A percentile compares a stretch with the other conserved stretches of the same genome.
These are phyloP conservation scores for Alliaria petiolata DNA, from an alignment of 345 rosid genomes.

Conservation along the genomic window DNA sequence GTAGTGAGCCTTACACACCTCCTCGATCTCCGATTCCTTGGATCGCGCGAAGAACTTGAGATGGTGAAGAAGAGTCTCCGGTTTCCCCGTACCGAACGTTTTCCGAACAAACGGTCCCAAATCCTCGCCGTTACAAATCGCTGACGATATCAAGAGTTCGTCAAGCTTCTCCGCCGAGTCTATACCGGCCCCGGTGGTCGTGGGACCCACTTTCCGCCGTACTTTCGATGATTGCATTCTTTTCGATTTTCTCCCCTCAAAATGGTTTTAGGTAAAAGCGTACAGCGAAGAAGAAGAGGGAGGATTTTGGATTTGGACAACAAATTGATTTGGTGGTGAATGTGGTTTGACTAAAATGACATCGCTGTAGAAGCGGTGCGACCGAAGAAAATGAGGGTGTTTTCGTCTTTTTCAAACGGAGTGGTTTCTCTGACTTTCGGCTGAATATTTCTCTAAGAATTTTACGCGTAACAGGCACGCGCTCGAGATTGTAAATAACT, in stretches of 20 bases:
- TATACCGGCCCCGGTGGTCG: slow-evolving; percentile 42
- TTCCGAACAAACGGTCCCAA: slow-evolving; percentile 87
- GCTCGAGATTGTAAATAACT: not conserved
- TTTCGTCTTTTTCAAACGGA: slow-evolving; percentile 5
- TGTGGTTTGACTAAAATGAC: slow-evolving; percentile 38
- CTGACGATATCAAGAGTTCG: slow-evolving; percentile 77
- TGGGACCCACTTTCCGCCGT: slow-evolving; percentile 73
- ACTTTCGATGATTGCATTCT: slow-evolving; percentile 61
- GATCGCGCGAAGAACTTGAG: slow-evolving; percentile 86
- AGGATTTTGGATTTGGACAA: slow-evolving; percentile 20
- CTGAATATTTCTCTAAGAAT: slow-evolving; percentile 19
- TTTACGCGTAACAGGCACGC: slow-evolving; percentile 3
- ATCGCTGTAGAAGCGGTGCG: slow-evolving; percentile 16
- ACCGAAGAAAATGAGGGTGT: slow-evolving; percentile 26
- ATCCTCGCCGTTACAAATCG: slow-evolving; percentile 92
- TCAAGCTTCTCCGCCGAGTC: slow-evolving; percentile 85
- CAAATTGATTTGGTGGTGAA: not conserved
- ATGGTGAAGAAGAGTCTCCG: slow-evolving; percentile 80
- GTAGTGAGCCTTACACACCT: slow-evolving; percentile 95
- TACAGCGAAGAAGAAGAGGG: slow-evolving; percentile 21
- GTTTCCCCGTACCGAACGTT: slow-evolving; percentile 74
- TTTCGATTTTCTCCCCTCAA: not conserved
- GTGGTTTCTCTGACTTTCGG: slow-evolving; percentile 23
- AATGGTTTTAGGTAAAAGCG: not conserved
- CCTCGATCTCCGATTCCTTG: slow-evolving; percentile 96